phyloP scores from a whole-genome alignment of 1,284 basidiomycete species.

The Rhodotorula sp. region DNA sequence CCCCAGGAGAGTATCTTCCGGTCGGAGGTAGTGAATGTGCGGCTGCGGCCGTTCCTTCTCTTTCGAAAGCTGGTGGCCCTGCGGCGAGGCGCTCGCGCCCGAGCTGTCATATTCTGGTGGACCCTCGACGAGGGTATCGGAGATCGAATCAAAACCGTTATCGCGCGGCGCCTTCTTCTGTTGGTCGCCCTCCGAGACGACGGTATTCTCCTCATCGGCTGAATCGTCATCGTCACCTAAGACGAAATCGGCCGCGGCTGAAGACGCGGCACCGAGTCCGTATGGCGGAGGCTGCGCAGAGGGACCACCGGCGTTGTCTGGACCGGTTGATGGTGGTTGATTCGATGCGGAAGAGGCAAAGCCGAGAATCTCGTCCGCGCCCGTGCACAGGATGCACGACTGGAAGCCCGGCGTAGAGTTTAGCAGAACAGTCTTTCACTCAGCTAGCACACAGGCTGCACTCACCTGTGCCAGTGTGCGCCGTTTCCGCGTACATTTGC shows the following conservation, averaged over 20 bases:
- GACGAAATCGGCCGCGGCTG: slow-evolving; percentile 62
- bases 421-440: rapidly evolving
- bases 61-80: slow-evolving; percentile 40
- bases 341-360: background rate
- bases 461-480: slow-evolving; percentile 13
- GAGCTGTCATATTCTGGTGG: slow-evolving; percentile 19
- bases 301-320: too few species aligned
- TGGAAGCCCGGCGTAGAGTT: background rate
- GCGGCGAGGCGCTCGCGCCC: slow-evolving; percentile 45
- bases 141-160: too few species aligned
- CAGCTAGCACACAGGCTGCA: rapidly evolving
- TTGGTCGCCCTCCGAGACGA: background rate
- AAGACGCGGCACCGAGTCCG: background rate
- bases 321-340: too few species aligned
- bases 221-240: slow-evolving; percentile 62
- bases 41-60: slow-evolving; percentile 7
- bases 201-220: slow-evolving; percentile 50
- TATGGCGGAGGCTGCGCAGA: too few species aligned
- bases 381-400: slow-evolving; percentile 21
- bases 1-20: slow-evolving; percentile 64
- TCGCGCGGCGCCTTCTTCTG: too few species aligned
- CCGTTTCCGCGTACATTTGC: slow-evolving; percentile 5
- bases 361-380: slow-evolving; percentile 18
- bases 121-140: background rate
- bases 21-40: slow-evolving; percentile 57